Percentiles rank a stretch among this genome's conserved stretches.
phyloP scores from a whole-genome alignment of 345 rosid species.

The Syzygium oleosum region DNA sequence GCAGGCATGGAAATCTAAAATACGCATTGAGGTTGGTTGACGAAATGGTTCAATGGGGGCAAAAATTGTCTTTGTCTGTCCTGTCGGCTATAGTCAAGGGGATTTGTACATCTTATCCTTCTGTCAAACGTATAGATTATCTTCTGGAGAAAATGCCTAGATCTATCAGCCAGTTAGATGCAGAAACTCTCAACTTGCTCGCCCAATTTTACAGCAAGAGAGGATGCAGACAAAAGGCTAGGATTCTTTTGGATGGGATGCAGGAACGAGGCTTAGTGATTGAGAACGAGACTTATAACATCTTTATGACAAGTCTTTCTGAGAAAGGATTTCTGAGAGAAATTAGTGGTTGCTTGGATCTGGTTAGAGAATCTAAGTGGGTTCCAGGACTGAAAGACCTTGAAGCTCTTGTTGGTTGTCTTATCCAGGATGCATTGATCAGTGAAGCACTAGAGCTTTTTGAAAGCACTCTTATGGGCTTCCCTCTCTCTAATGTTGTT shows the following conservation, averaged over 20 bases:
- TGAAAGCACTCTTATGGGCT: slow-evolving; percentile 28
- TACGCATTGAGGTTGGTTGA: slow-evolving; percentile 31
- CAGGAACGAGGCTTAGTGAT: slow-evolving; percentile 26
- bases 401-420: slow-evolving; percentile 37
- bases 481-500: slow-evolving; percentile 24
- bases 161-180: slow-evolving; percentile 41
- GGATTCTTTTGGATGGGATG: slow-evolving; percentile 38
- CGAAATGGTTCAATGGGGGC: slow-evolving; percentile 67
- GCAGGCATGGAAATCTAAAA: slow-evolving; percentile 25
- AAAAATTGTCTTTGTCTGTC: slow-evolving; percentile 36
- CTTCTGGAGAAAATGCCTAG: slow-evolving; percentile 48
- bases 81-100: slow-evolving; percentile 33
- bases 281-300: slow-evolving; percentile 28
- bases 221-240: slow-evolving; percentile 41
- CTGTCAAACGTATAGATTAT: slow-evolving; percentile 21
- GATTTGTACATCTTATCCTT: slow-evolving; percentile 31
- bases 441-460: slow-evolving; percentile 54
- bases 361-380: slow-evolving; percentile 40
- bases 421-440: slow-evolving; percentile 35
- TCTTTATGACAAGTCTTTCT: slow-evolving; percentile 23
- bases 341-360: slow-evolving; percentile 28
- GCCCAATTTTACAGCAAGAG: slow-evolving; percentile 48
- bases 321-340: slow-evolving; percentile 36
- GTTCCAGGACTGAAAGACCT: slow-evolving; percentile 28
- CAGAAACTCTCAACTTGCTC: slow-evolving; percentile 48